Conservation (phyloP, 345 rosid species). For the Melaleuca quinquenervia region DNA sequence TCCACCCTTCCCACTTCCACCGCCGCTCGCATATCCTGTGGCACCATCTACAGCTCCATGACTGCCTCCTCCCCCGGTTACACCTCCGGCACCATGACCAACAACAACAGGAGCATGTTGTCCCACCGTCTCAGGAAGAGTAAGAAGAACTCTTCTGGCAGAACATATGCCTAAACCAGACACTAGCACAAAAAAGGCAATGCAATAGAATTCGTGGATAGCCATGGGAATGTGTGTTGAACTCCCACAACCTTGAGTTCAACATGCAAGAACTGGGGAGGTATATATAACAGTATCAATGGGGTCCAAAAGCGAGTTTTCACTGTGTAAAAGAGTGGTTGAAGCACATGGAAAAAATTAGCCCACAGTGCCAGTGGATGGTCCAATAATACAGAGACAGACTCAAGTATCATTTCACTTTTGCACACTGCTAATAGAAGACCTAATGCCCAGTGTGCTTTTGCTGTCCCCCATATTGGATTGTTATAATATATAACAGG, state of each 20-base stretch:
- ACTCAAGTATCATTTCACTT: not conserved
- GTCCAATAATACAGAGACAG: not conserved
- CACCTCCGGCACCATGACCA: constrained; percentile 11
- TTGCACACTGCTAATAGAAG: not conserved
- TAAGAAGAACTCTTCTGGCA: constrained; percentile 22
- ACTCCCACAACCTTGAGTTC: not conserved
- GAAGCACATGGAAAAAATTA: constrained; percentile 11
- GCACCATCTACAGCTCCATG: constrained; percentile 9
- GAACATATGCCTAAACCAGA: constrained; percentile 20
- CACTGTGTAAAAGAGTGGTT: not conserved
- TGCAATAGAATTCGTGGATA: not conserved
- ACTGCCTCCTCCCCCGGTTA: constrained; percentile 1
- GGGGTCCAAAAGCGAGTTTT: constrained; percentile 1
- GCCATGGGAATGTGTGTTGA: constrained; percentile 13
- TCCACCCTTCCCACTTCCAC: constrained; percentile 11
- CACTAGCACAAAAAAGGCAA: constrained; percentile 9
- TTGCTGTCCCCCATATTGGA: constrained; percentile 25
- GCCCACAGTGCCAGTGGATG: not conserved
- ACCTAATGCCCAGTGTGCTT: constrained; percentile 4
- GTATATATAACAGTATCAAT: constrained; percentile 19
- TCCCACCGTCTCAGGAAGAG: constrained; percentile 9
- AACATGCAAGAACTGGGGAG: not conserved
- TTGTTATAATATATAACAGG: not conserved
- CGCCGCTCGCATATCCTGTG: constrained; percentile 12
- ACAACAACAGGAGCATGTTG: constrained; percentile 4